Percentiles rank a stretch among this genome's conserved stretches.
Evolutionary conservation across 1,284 basidiomycete genomes (phyloP).

Genomic region (Boletellus dicymbophilus): DNA sequence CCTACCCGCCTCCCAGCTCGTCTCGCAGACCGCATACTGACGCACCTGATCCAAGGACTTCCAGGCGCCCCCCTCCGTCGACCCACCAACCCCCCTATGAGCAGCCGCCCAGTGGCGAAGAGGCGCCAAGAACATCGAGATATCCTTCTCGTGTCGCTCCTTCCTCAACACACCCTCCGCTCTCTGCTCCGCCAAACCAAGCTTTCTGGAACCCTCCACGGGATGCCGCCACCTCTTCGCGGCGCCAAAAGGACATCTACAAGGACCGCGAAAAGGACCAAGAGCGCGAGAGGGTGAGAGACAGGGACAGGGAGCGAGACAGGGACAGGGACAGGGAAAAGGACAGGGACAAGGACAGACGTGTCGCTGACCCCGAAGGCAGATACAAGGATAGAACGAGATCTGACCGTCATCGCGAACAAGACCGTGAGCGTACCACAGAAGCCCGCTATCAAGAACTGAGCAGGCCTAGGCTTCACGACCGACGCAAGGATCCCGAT

Average conservation of each 20-base stretch:
- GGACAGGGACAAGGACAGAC: constrained; percentile 22
- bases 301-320: constrained; percentile 22
- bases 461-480: constrained; percentile 21
- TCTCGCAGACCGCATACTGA: constrained; percentile 34
- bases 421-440: constrained; percentile 26
- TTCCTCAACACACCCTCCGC: constrained; percentile 26
- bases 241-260: constrained; percentile 23
- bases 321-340: constrained; percentile 21
- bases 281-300: constrained; percentile 24
- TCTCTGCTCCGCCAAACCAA: constrained; percentile 20
- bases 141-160: constrained; percentile 26
- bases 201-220: constrained; percentile 26
- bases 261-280: constrained; percentile 26
- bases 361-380: constrained; percentile 24
- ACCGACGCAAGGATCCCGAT: constrained; percentile 36
- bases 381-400: constrained; percentile 30
- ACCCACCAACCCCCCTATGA: constrained; percentile 23
- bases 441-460: constrained; percentile 28
- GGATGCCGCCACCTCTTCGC: constrained; percentile 16
- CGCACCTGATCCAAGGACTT: constrained; percentile 22
- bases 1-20: constrained; percentile 21
- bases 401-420: constrained; percentile 32
- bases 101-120: constrained; percentile 23
- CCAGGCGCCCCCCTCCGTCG: constrained; percentile 16
- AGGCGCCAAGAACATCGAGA: constrained; percentile 19